A percentile compares a stretch with the other conserved stretches of the same genome.
Evolutionary conservation across 176 grass and related monocot genomes (phyloP).

Genomic region (Rhynchospora pubera): DNA sequence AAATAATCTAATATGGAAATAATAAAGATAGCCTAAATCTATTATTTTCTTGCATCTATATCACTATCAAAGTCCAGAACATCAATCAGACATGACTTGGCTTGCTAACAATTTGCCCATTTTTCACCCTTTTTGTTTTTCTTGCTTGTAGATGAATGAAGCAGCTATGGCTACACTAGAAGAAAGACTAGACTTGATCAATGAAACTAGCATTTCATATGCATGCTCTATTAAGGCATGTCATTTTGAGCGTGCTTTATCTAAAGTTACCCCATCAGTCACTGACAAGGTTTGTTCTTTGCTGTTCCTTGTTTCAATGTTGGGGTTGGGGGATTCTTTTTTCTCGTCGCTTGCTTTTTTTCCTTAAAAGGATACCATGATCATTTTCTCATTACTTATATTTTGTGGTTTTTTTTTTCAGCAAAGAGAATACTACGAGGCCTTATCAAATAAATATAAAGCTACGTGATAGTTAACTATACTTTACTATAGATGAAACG

Average conservation of each 20-base stretch:
- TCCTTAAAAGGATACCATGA: not conserved
- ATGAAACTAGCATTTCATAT: slow-evolving; percentile 32
- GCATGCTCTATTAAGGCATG: slow-evolving; percentile 31
- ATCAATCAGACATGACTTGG: not conserved
- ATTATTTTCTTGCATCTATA: too few relatives aligned
- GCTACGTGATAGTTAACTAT: slow-evolving; percentile 17
- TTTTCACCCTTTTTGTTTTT: not conserved
- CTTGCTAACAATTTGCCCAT: not conserved
- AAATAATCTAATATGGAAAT: too few relatives aligned
- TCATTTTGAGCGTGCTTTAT: slow-evolving; percentile 58
- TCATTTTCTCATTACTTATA: not conserved
- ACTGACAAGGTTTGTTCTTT: slow-evolving; percentile 47
- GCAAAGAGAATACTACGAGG: slow-evolving; percentile 52
- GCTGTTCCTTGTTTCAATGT: not conserved
- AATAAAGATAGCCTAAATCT: too few relatives aligned
- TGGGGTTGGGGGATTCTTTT: not conserved
- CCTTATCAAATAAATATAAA: slow-evolving; percentile 32
- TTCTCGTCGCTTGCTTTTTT: not conserved
- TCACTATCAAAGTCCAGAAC: not conserved
- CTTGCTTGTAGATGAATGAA: slow-evolving; percentile 57
- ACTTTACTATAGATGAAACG: not conserved
- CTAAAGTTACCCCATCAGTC: slow-evolving; percentile 62
- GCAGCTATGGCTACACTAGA: slow-evolving; percentile 69
- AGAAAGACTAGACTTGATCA: slow-evolving; percentile 36
- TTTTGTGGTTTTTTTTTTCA: slow-evolving; percentile 17